phyloP scores from a whole-genome alignment of 164 flowering plant species.

The Tinospora cordifolia region DNA sequence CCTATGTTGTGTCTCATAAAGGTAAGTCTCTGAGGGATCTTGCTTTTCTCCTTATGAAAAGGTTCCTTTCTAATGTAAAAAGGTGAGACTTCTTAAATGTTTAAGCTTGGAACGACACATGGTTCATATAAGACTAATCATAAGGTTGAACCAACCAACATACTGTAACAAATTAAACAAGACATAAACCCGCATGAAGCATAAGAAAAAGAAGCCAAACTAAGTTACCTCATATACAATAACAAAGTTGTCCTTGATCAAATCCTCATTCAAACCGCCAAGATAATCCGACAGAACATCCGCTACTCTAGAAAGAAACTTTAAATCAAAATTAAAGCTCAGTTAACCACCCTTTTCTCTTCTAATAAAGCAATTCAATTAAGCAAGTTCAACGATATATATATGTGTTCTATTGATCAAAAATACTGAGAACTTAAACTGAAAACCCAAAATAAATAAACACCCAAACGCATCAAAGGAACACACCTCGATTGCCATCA shows the following conservation, averaged over 20 bases:
- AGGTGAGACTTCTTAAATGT: too few relatives aligned
- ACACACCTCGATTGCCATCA: constrained; percentile 91
- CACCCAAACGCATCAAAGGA: background rate
- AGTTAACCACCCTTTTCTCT: background rate
- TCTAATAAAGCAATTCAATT: background rate
- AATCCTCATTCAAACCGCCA: constrained; percentile 85
- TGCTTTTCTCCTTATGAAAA: too few relatives aligned
- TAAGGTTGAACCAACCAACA: too few relatives aligned
- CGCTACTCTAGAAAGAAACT: constrained; percentile 96
- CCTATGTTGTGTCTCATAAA: too few relatives aligned
- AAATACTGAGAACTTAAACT: background rate
- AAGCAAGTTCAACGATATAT: background rate
- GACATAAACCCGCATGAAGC: background rate
- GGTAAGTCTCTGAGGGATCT: too few relatives aligned
- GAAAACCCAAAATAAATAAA: background rate
- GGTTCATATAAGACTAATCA: too few relatives aligned
- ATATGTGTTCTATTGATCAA: background rate
- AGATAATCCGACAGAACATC: constrained; percentile 88
- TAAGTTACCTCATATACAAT: constrained; percentile 86
- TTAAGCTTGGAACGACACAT: too few relatives aligned
- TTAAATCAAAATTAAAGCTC: constrained; percentile 14
- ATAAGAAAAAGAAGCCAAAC: background rate
- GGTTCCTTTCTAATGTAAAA: too few relatives aligned
- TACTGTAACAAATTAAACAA: background rate
- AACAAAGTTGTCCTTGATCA: constrained; percentile 89